These are phyloP conservation scores for Zychaea mexicana DNA, from an alignment of 371 early-diverging fungal genomes.

Conservation along the genomic window DNA sequence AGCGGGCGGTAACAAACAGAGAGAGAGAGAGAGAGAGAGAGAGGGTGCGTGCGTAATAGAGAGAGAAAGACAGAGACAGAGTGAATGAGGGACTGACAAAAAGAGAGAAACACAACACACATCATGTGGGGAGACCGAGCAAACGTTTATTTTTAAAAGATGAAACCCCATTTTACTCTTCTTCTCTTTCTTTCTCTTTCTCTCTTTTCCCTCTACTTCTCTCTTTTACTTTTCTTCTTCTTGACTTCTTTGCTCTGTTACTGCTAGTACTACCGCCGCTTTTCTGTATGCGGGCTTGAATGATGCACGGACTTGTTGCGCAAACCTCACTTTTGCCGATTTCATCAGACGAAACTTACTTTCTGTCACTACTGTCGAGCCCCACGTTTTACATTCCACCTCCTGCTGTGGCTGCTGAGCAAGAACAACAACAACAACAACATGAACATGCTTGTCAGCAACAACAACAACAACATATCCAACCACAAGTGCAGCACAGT, in stretches of 20 bases:
- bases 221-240: neutral
- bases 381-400: neutral
- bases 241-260: no score
- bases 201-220: neutral
- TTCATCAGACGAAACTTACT: neutral
- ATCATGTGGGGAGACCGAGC: neutral
- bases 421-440: neutral
- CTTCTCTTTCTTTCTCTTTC: neutral
- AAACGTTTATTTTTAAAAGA: neutral
- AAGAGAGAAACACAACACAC: neutral
- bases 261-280: no score
- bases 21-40: no score
- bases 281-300: neutral
- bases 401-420: neutral
- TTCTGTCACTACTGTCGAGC: neutral
- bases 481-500: neutral
- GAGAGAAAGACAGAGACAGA: no score
- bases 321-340: neutral
- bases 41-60: no score
- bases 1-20: no score
- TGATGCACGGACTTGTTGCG: conserved; percentile 2
- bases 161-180: neutral
- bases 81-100: neutral
- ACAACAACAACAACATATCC: no score
- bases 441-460: no score